Percentiles rank a stretch among this genome's conserved stretches.
These are phyloP conservation scores for Fusarium goolgardi DNA, from an alignment of 2,329 filamentous ascomycete genomes.

Conservation along the genomic window DNA sequence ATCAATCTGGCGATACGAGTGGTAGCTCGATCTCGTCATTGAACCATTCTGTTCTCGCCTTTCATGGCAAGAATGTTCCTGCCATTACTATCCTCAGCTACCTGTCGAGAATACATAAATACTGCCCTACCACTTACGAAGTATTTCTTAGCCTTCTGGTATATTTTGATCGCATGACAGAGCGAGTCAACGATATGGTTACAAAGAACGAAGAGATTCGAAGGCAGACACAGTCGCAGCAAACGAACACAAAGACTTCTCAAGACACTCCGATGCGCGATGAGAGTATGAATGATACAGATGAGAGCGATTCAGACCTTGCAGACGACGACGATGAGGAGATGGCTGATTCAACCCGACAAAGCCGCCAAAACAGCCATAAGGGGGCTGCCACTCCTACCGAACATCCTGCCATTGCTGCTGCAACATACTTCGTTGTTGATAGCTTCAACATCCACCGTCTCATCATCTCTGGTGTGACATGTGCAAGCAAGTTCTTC, in stretches of 20 bases:
- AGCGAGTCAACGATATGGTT: constrained; percentile 87
- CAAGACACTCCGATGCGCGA: constrained; percentile 50
- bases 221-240: constrained; percentile 42
- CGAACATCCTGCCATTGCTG: constrained; percentile 42
- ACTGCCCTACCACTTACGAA: constrained; percentile 98
- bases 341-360: constrained; percentile 49
- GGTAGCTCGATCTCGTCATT: constrained; percentile 69
- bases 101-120: constrained; percentile 95
- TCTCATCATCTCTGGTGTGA: constrained; percentile 95
- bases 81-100: constrained; percentile 98
- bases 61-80: constrained; percentile 97
- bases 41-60: constrained; percentile 81
- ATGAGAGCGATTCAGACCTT: constrained; percentile 63
- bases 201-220: constrained; percentile 72
- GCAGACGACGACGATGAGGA: constrained; percentile 59
- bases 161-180: constrained; percentile 99
- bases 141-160: constrained; percentile 95
- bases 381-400: constrained; percentile 38
- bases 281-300: constrained; percentile 47
- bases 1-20: constrained; percentile 57
- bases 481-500: constrained; percentile 99
- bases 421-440: constrained; percentile 83
- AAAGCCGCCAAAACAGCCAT: constrained; percentile 41
- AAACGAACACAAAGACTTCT: constrained; percentile 24
- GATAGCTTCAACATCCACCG: constrained; percentile 99